Conservation (phyloP, 306 rosid species). For the Fagus sylvatica region DNA sequence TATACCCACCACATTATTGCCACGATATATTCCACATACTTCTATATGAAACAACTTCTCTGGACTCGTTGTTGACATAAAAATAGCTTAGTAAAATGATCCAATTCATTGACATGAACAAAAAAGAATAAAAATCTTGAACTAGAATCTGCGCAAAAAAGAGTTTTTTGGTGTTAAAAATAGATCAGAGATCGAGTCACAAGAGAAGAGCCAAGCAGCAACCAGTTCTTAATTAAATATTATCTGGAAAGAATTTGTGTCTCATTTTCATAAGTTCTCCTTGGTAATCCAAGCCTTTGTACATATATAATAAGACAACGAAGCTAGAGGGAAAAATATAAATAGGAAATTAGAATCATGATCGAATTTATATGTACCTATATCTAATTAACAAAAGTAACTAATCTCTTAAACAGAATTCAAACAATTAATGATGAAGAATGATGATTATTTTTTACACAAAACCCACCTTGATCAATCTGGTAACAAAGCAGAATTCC, state of each 20-base stretch:
- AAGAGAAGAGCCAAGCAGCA: not conserved
- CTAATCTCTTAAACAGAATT: no score
- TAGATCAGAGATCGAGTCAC: not conserved
- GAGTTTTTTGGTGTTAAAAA: not conserved
- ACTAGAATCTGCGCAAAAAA: not conserved
- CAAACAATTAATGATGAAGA: no score
- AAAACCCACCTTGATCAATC: not conserved
- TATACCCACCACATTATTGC: not conserved
- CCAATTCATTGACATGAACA: no score
- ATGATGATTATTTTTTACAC: no score
- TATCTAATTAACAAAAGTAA: no score
- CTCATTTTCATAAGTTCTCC: no score
- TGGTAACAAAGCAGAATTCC: not conserved
- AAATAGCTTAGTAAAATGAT: no score
- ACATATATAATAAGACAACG: not conserved
- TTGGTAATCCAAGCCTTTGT: no score
- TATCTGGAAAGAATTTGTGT: no score
- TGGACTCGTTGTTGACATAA: not conserved
- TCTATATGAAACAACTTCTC: not conserved
- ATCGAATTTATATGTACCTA: no score
- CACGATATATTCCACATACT: not conserved
- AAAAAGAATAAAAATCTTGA: not conserved
- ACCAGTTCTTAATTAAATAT: not conserved
- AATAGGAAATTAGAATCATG: not conserved
- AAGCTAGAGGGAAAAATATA: not conserved